These are phyloP conservation scores for Corynascus novoguineensis DNA, from an alignment of 495 filamentous ascomycete genomes.

Conservation along the genomic window DNA sequence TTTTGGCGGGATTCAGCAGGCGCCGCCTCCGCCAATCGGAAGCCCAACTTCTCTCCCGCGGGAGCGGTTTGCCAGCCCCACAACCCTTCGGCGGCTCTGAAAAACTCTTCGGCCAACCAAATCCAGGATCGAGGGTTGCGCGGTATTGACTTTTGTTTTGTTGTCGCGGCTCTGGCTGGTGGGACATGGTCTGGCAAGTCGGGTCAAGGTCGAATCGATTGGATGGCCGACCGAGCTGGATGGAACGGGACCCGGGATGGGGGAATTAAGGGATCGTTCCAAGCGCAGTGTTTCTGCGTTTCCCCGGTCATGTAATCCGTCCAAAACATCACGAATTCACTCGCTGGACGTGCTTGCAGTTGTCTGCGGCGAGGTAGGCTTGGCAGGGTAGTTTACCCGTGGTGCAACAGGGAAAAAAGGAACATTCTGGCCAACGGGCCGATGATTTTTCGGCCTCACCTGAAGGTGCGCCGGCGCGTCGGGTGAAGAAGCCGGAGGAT, in stretches of 20 bases:
- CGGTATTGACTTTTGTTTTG: not conserved
- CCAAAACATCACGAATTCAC: too few species aligned
- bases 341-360: too few species aligned
- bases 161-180: not conserved
- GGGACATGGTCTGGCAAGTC: too few species aligned
- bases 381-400: not conserved
- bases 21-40: constrained; percentile 4
- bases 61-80: not conserved
- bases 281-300: not conserved
- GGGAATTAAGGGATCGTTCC: constrained; percentile 6
- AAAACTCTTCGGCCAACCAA: not conserved
- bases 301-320: too few species aligned
- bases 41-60: not conserved
- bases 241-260: constrained; percentile 4
- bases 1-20: not conserved
- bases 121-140: constrained; percentile 1
- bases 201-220: not conserved
- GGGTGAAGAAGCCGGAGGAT: not conserved
- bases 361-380: not conserved
- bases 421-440: not conserved
- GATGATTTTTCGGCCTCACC: not conserved
- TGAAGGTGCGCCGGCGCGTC: not conserved
- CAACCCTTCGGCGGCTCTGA: constrained; percentile 3
- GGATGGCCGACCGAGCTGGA: not conserved
- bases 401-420: not conserved